A percentile compares a stretch with the other conserved stretches of the same genome.
phyloP scores from a whole-genome alignment of 1,284 basidiomycete genomes.

The Rhizoctonia solani region DNA sequence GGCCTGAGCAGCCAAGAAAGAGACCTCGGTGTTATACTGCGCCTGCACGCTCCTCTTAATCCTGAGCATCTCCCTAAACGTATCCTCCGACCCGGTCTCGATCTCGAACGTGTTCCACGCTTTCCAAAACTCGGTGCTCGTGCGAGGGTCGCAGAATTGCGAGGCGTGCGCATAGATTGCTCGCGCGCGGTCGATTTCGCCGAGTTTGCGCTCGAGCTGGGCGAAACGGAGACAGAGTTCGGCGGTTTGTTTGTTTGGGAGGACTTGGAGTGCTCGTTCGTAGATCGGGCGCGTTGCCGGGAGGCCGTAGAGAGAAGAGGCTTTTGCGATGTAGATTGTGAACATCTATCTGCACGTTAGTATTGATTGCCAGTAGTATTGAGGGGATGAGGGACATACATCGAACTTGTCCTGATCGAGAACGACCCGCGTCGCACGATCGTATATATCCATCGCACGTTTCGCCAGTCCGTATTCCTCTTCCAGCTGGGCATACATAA shows the following conservation, averaged over 20 bases:
- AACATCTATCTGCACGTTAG: constrained; percentile 71
- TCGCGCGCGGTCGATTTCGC: constrained; percentile 96
- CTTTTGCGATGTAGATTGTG: constrained; percentile 96
- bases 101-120: constrained; percentile 99
- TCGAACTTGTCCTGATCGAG: constrained; percentile 93
- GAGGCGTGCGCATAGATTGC: constrained; percentile 96
- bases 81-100: constrained; percentile 97
- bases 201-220: constrained; percentile 93
- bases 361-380: too few relatives aligned
- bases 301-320: constrained; percentile 91
- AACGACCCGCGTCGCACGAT: constrained; percentile 87
- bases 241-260: constrained; percentile 94
- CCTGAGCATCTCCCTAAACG: constrained; percentile 94
- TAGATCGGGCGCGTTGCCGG: constrained; percentile 97
- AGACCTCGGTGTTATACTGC: constrained; percentile 95
- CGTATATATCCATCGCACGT: constrained; percentile 94
- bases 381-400: constrained; percentile 53
- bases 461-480: constrained; percentile 96
- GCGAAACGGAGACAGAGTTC: constrained; percentile 98
- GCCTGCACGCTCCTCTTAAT: constrained; percentile 99
- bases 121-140: constrained; percentile 88
- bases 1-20: constrained; percentile 84
- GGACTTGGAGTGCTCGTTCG: constrained; percentile 90
- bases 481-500: constrained; percentile 94
- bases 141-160: constrained; percentile 96